A percentile compares a stretch with the other conserved stretches of the same genome.
These are phyloP conservation scores for Chrysoporthe austroafricana DNA, from an alignment of 2,329 filamentous ascomycete genomes.

Conservation along the genomic window DNA sequence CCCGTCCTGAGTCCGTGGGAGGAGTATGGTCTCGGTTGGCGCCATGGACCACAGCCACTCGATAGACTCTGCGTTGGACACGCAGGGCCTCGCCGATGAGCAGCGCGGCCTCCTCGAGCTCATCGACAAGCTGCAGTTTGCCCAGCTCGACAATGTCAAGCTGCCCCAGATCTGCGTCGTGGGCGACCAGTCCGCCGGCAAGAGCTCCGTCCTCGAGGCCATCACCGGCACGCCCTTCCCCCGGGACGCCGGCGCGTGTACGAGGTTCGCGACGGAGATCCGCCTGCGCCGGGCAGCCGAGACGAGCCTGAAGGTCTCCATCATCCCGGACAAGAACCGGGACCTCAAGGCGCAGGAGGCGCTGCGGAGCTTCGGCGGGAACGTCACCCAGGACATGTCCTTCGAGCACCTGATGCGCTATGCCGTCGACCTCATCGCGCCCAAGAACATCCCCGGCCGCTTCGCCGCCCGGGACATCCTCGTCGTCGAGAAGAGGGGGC, in stretches of 20 bases:
- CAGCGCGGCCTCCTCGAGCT: slow-evolving; percentile 61
- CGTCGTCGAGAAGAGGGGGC: slow-evolving; percentile 62
- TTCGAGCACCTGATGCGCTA: slow-evolving; percentile 57
- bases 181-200: slow-evolving; percentile 67
- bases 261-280: slow-evolving; percentile 64
- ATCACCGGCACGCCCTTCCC: slow-evolving; percentile 66
- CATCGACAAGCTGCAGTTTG: slow-evolving; percentile 47
- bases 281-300: slow-evolving; percentile 54
- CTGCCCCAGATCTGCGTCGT: slow-evolving; percentile 67
- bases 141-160: slow-evolving; percentile 43
- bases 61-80: slow-evolving; percentile 53
- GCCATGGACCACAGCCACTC: slow-evolving; percentile 35
- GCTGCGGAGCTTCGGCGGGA: slow-evolving; percentile 53
- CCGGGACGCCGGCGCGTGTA: slow-evolving; percentile 62
- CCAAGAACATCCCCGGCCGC: slow-evolving; percentile 52
- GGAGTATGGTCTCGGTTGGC: slow-evolving; percentile 19
- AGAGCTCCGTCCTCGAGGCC: slow-evolving; percentile 67
- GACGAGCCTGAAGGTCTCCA: slow-evolving; percentile 52
- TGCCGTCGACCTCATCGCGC: slow-evolving; percentile 55
- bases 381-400: slow-evolving; percentile 47
- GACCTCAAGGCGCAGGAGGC: slow-evolving; percentile 51
- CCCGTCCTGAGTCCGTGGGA: background rate
- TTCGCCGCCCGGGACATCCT: slow-evolving; percentile 59
- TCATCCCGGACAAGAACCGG: slow-evolving; percentile 57
- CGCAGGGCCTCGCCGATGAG: slow-evolving; percentile 55